These are phyloP conservation scores for Tirmania nivea DNA, from an alignment of 495 filamentous ascomycete species.

Conservation along the genomic window DNA sequence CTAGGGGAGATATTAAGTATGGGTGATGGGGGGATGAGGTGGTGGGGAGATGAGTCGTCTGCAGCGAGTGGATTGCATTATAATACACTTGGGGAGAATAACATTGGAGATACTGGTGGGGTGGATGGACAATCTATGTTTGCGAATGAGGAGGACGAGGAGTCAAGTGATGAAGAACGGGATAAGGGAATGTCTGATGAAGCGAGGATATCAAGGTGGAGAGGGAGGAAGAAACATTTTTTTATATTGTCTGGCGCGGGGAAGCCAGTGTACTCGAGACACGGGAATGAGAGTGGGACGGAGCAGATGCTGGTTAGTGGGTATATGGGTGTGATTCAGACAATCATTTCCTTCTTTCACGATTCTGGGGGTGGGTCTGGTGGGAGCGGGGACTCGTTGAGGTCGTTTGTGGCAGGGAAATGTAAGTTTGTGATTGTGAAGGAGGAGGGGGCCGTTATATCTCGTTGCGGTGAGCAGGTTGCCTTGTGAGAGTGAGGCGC, in stretches of 20 bases:
- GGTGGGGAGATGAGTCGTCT: not conserved
- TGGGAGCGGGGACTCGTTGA: constrained; percentile 41
- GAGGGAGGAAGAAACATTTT: constrained; percentile 72
- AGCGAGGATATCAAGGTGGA: constrained; percentile 12
- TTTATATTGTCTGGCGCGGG: constrained; percentile 88
- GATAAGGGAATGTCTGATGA: constrained; percentile 24
- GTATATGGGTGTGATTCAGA: constrained; percentile 85
- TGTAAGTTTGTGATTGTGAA: constrained; percentile 30
- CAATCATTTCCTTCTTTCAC: constrained; percentile 93
- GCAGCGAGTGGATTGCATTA: not conserved
- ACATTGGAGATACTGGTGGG: constrained; percentile 19
- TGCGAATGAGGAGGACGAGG: constrained; percentile 58
- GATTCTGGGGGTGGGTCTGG: constrained; percentile 15
- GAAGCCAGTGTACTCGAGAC: constrained; percentile 92
- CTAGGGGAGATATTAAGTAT: constrained; percentile 41
- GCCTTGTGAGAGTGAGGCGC: constrained; percentile 57
- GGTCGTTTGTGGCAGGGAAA: constrained; percentile 62
- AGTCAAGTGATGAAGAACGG: constrained; percentile 41
- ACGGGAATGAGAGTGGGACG: constrained; percentile 29
- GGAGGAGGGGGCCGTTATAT: constrained; percentile 39
- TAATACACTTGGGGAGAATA: not conserved
- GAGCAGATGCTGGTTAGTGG: constrained; percentile 70
- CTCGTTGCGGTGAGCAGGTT: constrained; percentile 82
- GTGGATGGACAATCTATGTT: constrained; percentile 35
- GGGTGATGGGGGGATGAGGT: constrained; percentile 26